Conservation (phyloP, 257 asterid species). For the Coffea eugenioides region DNA sequence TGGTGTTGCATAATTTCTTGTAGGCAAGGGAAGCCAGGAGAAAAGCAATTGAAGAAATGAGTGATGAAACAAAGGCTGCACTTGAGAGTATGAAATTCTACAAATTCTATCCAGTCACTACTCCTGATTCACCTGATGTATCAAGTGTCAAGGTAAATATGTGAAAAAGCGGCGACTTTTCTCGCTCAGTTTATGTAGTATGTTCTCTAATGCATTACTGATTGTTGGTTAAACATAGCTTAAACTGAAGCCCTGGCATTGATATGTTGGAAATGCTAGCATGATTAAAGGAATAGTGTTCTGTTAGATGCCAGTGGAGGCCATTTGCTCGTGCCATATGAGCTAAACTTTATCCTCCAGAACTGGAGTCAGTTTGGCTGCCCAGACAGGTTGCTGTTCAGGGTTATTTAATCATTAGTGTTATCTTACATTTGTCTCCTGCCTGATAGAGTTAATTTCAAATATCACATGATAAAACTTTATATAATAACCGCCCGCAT, state of each 20-base stretch:
- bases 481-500: not conserved
- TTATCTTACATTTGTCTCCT: not conserved
- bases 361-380: not conserved
- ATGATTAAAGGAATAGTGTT: not conserved
- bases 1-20: conserved; percentile 4
- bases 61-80: conserved; percentile 61
- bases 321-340: not conserved
- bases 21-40: conserved; percentile 87
- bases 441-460: not conserved
- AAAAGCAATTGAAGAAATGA: conserved; percentile 76
- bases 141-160: conserved; percentile 71
- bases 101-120: conserved; percentile 81
- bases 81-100: conserved; percentile 62
- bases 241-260: not conserved
- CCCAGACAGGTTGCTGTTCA: not conserved
- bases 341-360: not conserved
- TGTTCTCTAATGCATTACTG: not conserved
- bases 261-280: not conserved
- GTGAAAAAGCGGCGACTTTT: not conserved
- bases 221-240: no score
- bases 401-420: not conserved
- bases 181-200: not conserved
- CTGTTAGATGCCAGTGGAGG: not conserved
- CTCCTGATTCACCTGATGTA: conserved; percentile 77
- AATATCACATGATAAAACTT: not conserved